phyloP scores from a whole-genome alignment of 805 yeast genomes.

The Clavispora asparagi region DNA sequence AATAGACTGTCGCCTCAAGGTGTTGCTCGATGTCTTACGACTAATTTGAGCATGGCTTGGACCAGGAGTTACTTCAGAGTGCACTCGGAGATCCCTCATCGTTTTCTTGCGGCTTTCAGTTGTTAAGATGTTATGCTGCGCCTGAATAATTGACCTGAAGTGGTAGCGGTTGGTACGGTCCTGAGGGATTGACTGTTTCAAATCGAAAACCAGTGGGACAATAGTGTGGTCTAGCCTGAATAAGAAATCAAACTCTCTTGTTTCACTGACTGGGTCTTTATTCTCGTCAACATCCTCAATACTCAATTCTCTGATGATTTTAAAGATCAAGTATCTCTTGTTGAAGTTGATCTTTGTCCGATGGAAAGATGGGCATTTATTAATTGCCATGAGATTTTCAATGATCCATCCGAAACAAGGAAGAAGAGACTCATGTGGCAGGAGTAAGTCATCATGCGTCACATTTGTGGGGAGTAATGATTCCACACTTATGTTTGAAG shows the following conservation, averaged over 20 bases:
- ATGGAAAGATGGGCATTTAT: conserved; percentile 68
- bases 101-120: conserved; percentile 30
- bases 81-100: conserved; percentile 14
- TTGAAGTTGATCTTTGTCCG: conserved; percentile 74
- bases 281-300: conserved; percentile 29
- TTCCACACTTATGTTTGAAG: conserved; percentile 10
- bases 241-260: conserved; percentile 48
- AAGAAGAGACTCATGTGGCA: conserved; percentile 45
- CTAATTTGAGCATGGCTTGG: conserved; percentile 10
- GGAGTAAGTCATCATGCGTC: conserved; percentile 22
- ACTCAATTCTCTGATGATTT: conserved; percentile 33
- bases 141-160: conserved; percentile 26
- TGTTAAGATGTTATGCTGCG: conserved; percentile 27
- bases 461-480: conserved; percentile 28
- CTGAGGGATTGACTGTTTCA: conserved; percentile 31
- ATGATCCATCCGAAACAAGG: conserved; percentile 93
- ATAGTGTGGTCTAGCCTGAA: conserved; percentile 40
- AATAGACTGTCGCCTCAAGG: conserved; percentile 34
- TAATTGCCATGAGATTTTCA: conserved; percentile 65
- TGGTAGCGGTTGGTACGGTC: conserved; percentile 19
- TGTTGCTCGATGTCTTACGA: conserved; percentile 26
- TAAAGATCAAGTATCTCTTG: conserved; percentile 46
- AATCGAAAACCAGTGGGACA: conserved; percentile 22
- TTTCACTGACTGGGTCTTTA: conserved; percentile 22
- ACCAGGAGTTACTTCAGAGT: not conserved